These are phyloP conservation scores for Dysphania ambrosioides DNA, from an alignment of 148 eudicot genomes.

Conservation along the genomic window DNA sequence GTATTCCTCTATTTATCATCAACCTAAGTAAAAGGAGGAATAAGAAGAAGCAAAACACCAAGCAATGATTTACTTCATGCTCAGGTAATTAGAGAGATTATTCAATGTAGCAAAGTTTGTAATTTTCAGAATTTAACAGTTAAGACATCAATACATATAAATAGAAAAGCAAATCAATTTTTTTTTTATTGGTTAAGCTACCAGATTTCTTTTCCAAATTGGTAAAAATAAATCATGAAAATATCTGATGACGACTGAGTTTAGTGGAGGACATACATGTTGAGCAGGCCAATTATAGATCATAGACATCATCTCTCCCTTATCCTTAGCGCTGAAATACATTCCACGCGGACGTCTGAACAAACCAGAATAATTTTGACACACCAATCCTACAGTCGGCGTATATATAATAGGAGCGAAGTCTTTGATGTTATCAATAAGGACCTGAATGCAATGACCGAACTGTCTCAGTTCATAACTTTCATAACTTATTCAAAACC, in stretches of 20 bases:
- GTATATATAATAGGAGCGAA: slow-evolving; percentile 98
- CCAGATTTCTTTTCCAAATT: background rate
- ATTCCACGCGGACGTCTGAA: slow-evolving; percentile 99
- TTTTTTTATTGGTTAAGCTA: too few species aligned
- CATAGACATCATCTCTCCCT: slow-evolving; percentile 99
- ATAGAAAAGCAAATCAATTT: background rate
- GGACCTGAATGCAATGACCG: slow-evolving; percentile 58
- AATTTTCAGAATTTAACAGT: too few species aligned
- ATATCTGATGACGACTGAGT: background rate
- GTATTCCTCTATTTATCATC: background rate
- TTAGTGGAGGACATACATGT: slow-evolving; percentile 43
- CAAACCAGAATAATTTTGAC: slow-evolving; percentile 97
- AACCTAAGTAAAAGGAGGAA: background rate
- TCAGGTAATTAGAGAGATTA: background rate
- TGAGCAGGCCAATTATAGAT: slow-evolving; percentile 89
- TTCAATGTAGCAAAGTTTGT: background rate
- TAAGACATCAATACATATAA: background rate
- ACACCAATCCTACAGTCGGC: slow-evolving; percentile 97
- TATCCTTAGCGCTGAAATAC: slow-evolving; percentile 97
- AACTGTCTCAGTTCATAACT: slow-evolving; percentile 28
- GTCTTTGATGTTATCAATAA: slow-evolving; percentile 82
- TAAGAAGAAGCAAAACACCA: background rate
- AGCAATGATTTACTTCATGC: background rate
- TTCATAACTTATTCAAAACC: slow-evolving; percentile 13
- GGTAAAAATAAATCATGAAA: background rate